These are phyloP conservation scores for Dactylella cylindrospora DNA, from an alignment of 2,329 filamentous ascomycete species.

Conservation along the genomic window DNA sequence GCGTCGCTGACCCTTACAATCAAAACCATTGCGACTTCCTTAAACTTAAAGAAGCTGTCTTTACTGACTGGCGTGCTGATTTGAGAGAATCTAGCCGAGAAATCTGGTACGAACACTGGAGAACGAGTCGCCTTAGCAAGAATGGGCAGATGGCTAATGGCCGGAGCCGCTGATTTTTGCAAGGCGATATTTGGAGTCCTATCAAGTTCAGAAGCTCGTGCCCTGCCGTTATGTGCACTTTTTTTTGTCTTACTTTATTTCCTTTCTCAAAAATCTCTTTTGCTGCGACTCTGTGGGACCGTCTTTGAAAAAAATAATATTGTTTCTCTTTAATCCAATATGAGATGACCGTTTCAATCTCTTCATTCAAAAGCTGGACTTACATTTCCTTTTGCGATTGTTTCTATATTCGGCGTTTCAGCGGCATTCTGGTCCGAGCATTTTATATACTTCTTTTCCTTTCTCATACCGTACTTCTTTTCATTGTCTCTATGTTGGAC, in stretches of 20 bases:
- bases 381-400: constrained; percentile 32
- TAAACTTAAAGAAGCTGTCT: constrained; percentile 85
- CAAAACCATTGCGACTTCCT: constrained; percentile 90
- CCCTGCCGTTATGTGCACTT: no score
- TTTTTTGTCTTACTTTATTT: neutral
- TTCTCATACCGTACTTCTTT: constrained; percentile 12
- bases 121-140: constrained; percentile 56
- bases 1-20: constrained; percentile 91
- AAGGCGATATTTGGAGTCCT: neutral
- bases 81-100: constrained; percentile 86
- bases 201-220: neutral
- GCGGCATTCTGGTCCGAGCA: constrained; percentile 44
- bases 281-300: neutral
- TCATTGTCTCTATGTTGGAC: constrained; percentile 16
- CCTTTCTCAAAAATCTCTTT: neutral
- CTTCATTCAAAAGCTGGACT: constrained; percentile 30
- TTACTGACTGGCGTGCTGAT: constrained; percentile 88
- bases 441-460: constrained; percentile 22
- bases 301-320: constrained; percentile 1
- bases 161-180: constrained; percentile 12
- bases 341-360: constrained; percentile 6
- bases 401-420: constrained; percentile 34
- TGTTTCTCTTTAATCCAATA: neutral
- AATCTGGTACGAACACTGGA: constrained; percentile 94
- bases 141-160: constrained; percentile 18